Base-by-base conservation (phyloP, 495 filamentous ascomycete genomes). In the Lophium mytilinum region DNA sequence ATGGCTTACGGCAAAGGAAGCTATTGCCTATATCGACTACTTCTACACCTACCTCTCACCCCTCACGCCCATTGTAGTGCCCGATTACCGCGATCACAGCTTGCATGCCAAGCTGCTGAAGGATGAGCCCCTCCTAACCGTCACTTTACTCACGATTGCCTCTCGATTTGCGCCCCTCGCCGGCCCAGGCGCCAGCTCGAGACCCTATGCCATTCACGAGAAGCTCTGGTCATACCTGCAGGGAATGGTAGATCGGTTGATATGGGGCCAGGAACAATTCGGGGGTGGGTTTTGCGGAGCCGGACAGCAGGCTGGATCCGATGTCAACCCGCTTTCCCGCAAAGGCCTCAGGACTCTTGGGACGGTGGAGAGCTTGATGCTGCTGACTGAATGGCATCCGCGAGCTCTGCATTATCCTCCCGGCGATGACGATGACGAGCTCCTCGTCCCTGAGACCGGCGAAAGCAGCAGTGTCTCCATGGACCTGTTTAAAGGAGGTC, bases 331-430 rank as follows among this genome's bases (percentile, higher is more conserved):
- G 1, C 63, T 71, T 4, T 63, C 62, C 3, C 67, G 82, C 37
- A 89, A 85, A 69, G 90, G 92, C 56, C 76, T 98, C 39, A 80
- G 93, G 39, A 95, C 91, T 1, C 73, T 98, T 6, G 93, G 93
- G 4, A 96, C 93, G 0, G 86, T 98, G 45, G 94, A 98, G 73
- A 90, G 88, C 17, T 72, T 98, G 21, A 80, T 97, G 75, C 85
- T 98, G 33, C 75, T 98, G 46, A 96, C 90, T 9, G 93, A 98
- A 63, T 98, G 93, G 89, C 93, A 98, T 71, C 94, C 94, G 12
- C 80, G 90, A 5, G 89, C 90, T 34, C 80, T 97, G 43, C 94
- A 97, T 68, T 97, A 97, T 68, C 94, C 93, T 24, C 91, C 94
- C 2, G 84, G 85, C 50, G 90, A 95, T 55, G 83, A 86, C 58